These are phyloP conservation scores for Podospora didyma DNA, from an alignment of 495 filamentous ascomycete genomes.

Conservation along the genomic window DNA sequence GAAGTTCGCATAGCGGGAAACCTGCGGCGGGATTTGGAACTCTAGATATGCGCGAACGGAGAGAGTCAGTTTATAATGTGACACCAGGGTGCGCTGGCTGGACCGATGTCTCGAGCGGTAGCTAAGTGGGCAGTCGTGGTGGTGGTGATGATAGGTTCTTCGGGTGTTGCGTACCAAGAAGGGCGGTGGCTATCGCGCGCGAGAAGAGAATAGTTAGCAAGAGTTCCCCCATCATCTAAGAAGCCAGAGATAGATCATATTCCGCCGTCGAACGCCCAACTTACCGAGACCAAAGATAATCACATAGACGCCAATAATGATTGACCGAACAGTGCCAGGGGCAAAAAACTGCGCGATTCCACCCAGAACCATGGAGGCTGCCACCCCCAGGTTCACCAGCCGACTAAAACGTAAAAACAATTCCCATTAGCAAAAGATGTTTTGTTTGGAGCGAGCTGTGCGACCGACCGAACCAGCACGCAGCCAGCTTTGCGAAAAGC, in stretches of 20 bases:
- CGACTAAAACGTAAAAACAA: constrained; percentile 52
- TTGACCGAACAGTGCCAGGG: constrained; percentile 35
- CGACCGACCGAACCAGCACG: background rate
- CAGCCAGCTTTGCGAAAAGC: background rate
- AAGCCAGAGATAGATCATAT: background rate
- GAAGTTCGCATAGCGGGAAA: constrained; percentile 92
- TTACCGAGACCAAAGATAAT: constrained; percentile 86
- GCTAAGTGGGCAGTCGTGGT: background rate
- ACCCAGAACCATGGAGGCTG: constrained; percentile 82
- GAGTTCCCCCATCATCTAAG: background rate
- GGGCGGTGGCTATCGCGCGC: constrained; percentile 46
- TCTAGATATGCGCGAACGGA: constrained; percentile 39
- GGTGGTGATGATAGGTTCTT: constrained; percentile 15
- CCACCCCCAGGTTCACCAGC: constrained; percentile 87
- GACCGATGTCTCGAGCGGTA: background rate
- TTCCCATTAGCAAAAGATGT: constrained; percentile 1
- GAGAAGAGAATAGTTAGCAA: background rate
- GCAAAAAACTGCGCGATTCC: constrained; percentile 86
- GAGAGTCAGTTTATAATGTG: constrained; percentile 5
- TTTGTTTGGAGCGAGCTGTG: background rate
- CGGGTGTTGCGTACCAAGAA: constrained; percentile 43
- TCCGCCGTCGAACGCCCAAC: no score
- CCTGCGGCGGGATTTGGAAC: constrained; percentile 91
- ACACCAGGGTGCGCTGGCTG: background rate
- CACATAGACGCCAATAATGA: constrained; percentile 80